phyloP scores from a whole-genome alignment of 2,329 filamentous ascomycete species.

The Septoria linicola region DNA sequence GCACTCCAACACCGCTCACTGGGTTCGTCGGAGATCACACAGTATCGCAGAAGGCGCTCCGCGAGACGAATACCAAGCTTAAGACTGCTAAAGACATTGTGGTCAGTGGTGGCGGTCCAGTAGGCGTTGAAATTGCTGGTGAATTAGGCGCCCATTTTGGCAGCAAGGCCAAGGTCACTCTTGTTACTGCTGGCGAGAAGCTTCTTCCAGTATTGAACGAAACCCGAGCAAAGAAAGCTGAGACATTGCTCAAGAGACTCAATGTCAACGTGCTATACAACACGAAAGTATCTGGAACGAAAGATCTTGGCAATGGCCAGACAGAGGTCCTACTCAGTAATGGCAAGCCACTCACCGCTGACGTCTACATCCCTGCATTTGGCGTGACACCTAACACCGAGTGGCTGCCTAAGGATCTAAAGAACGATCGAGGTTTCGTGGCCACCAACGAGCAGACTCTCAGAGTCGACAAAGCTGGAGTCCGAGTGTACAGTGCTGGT shows the following conservation, averaged over 20 bases:
- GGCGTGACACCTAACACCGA: slow-evolving; percentile 54
- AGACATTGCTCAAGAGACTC: slow-evolving; percentile 47
- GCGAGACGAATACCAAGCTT: slow-evolving; percentile 34
- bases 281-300: slow-evolving; percentile 27
- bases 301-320: slow-evolving; percentile 40
- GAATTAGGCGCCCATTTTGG: slow-evolving; percentile 40
- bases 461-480: slow-evolving; percentile 47
- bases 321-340: slow-evolving; percentile 48
- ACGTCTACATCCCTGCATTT: slow-evolving; percentile 55
- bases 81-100: slow-evolving; percentile 40
- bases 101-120: slow-evolving; percentile 40
- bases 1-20: slow-evolving; percentile 46
- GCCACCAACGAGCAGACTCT: slow-evolving; percentile 48
- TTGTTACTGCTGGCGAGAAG: slow-evolving; percentile 44
- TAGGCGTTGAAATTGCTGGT: slow-evolving; percentile 42
- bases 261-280: slow-evolving; percentile 43
- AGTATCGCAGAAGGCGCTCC: slow-evolving; percentile 35
- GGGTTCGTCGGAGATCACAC: slow-evolving; percentile 44
- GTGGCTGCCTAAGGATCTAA: slow-evolving; percentile 51
- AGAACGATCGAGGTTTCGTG: slow-evolving; percentile 49
- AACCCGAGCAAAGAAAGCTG: slow-evolving; percentile 44
- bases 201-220: slow-evolving; percentile 46
- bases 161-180: slow-evolving; percentile 46
- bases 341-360: slow-evolving; percentile 49
- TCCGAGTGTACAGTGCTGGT: slow-evolving; percentile 51